These are phyloP conservation scores for Stagonosporopsis cucurbitacearum DNA, from an alignment of 2,329 filamentous ascomycete species.

Conservation along the genomic window DNA sequence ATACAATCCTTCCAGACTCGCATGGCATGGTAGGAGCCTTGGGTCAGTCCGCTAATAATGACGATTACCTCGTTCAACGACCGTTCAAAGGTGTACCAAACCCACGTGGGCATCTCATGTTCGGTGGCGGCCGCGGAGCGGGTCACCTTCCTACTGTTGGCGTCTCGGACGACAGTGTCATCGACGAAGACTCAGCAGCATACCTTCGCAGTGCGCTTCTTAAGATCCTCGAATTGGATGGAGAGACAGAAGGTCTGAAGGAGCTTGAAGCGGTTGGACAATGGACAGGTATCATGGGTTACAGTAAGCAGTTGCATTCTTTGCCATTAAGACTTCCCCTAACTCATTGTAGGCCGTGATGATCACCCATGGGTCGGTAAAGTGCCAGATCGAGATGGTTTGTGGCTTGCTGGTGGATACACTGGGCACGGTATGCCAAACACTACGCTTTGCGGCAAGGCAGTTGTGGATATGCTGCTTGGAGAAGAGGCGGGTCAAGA, in stretches of 20 bases:
- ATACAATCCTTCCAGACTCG: constrained; percentile 60
- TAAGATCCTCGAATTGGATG: constrained; percentile 44
- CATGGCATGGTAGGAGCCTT: constrained; percentile 68
- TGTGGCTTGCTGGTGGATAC: constrained; percentile 72
- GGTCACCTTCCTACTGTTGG: constrained; percentile 59
- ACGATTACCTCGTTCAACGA: constrained; percentile 78
- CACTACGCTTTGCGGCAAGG: constrained; percentile 69
- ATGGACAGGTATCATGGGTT: constrained; percentile 86
- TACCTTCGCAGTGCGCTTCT: constrained; percentile 61
- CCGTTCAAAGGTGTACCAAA: constrained; percentile 54
- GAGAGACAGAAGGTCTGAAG: constrained; percentile 44
- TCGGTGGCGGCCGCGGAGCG: constrained; percentile 71
- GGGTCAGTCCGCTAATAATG: constrained; percentile 57
- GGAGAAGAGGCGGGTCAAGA: constrained; percentile 49
- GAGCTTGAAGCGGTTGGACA: constrained; percentile 57
- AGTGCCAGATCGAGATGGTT: constrained; percentile 64
- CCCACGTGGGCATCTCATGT: constrained; percentile 66
- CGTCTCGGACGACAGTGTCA: constrained; percentile 63
- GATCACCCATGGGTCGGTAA: constrained; percentile 72
- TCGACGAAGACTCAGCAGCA: constrained; percentile 62
- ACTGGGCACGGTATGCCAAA: constrained; percentile 80
- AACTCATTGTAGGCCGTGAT: constrained; percentile 55
- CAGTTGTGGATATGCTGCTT: constrained; percentile 66
- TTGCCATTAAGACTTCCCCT: not conserved
- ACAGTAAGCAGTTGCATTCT: constrained; percentile 35